Percentiles rank a stretch among this genome's conserved stretches.
These are phyloP conservation scores for Calonectria naviculata DNA, from an alignment of 2,329 filamentous ascomycete genomes.

Conservation along the genomic window DNA sequence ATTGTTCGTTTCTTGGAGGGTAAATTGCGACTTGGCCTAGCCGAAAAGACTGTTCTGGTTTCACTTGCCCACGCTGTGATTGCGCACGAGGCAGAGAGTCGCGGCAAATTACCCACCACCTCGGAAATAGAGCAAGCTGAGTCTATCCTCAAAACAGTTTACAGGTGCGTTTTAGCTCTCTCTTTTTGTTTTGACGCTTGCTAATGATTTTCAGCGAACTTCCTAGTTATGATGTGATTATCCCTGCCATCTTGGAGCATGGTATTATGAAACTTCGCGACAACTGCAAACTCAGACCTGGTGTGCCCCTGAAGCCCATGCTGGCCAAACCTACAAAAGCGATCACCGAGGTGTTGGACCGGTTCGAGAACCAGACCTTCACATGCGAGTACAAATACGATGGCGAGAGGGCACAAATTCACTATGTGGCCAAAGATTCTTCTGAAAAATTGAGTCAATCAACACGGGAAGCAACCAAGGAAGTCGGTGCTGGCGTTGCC, in stretches of 20 bases:
- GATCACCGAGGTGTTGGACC: conserved; percentile 96
- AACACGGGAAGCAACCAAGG: conserved; percentile 69
- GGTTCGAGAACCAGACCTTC: conserved; percentile 94
- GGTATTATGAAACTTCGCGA: conserved; percentile 87
- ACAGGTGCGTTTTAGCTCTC: conserved; percentile 68
- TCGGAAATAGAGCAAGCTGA: conserved; percentile 87
- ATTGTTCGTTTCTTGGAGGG: conserved; percentile 94
- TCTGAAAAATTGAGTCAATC: conserved; percentile 75
- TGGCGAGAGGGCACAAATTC: conserved; percentile 97
- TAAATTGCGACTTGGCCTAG: conserved; percentile 90
- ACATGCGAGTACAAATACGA: conserved; percentile 99
- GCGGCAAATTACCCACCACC: conserved; percentile 77
- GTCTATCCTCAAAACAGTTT: conserved; percentile 87
- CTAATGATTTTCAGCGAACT: conserved; percentile 76
- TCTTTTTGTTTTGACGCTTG: not conserved
- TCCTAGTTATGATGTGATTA: conserved; percentile 94
- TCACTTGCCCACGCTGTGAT: conserved; percentile 91
- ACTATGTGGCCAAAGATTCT: conserved; percentile 90
- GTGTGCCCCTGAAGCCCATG: conserved; percentile 97
- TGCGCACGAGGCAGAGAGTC: conserved; percentile 80
- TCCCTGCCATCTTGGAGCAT: conserved; percentile 87
- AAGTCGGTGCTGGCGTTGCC: conserved; percentile 78
- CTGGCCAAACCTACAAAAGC: conserved; percentile 98
- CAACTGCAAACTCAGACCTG: conserved; percentile 90
- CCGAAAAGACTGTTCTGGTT: conserved; percentile 91